Base-by-base conservation (phyloP, 306 rosid species). In the Vigna mungo region DNA sequence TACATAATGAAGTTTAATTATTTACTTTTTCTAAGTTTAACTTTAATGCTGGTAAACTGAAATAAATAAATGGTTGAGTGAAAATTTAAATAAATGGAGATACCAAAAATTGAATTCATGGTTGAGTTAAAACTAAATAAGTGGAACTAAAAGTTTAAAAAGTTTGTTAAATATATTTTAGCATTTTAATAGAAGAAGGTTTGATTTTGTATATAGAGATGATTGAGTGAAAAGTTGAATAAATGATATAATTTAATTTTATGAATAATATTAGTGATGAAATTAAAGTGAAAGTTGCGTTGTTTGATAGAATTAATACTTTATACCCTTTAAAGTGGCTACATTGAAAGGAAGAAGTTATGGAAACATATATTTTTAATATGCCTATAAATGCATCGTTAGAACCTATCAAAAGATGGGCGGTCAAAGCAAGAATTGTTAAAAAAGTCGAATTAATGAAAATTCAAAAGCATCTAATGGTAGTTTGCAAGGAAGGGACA, bases 391-490 rank as follows among this genome's bases (percentile, higher is more conserved):
- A 69, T 2, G 4, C 5, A n/a, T 52, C 16, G 46, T 13, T 44
- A 41, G 23, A 20, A 20, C 9, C 53, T 11, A 5, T 9, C 3
- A 9, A 5, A 25, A 20, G 10, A 36, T 78, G 71, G 8, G 36
- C 15, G 53, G 71, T 59, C 64, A 78, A 78, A 79, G 2, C n/a
- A 46, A 36, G 27, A 71, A 34, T 21, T 36, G 64, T 15, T 47
- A 20, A 25, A 71, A 61, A 14, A 71, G 48, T 17, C 3, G 32
- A 71, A 7, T 36, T 62, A 6, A 72, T 79, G 78, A 71, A 54
- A n/a, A 64, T 64, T 53, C 60, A 72, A 63, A 80, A 15, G 16
- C 51, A 54, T 54, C 53, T 14, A 5, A 25, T 52, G 8, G 58
- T 41, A 47, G 56, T 27, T 30, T 37, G 36, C 16, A 12, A 41